Evolutionary conservation across 2,329 filamentous ascomycete species (phyloP).

Genomic region (Arachnomyces sp.): DNA sequence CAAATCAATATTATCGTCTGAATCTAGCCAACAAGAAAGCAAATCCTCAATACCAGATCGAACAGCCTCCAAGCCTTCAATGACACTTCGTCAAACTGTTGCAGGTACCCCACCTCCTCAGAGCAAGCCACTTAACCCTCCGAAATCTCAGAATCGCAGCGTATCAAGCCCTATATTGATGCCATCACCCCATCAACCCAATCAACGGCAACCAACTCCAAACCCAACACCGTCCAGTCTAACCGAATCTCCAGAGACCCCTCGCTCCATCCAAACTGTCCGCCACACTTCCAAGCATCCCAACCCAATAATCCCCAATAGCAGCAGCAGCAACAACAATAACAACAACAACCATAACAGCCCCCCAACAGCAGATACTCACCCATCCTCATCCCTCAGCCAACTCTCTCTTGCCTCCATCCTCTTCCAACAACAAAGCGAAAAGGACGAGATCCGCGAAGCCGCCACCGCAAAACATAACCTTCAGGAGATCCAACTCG

Average conservation of each 20-base stretch:
- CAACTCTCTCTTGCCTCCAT: constrained; percentile 81
- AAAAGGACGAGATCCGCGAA: constrained; percentile 75
- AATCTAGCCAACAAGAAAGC: constrained; percentile 19
- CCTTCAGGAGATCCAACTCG: constrained; percentile 88
- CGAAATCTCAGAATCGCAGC: constrained; percentile 14
- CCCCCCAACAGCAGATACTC: constrained; percentile 16
- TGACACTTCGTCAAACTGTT: constrained; percentile 57
- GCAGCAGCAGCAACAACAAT: constrained; percentile 44
- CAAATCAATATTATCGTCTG: neutral
- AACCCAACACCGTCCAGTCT: constrained; percentile 13
- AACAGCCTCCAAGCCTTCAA: constrained; percentile 38
- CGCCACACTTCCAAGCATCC: constrained; percentile 20
- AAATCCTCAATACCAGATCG: neutral
- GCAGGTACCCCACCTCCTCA: constrained; percentile 33
- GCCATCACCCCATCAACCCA: constrained; percentile 33
- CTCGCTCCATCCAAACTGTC: no score
- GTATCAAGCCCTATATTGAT: constrained; percentile 27
- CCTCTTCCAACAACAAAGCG: constrained; percentile 73
- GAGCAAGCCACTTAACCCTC: constrained; percentile 1
- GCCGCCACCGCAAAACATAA: constrained; percentile 74
- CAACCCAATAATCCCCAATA: constrained; percentile 24
- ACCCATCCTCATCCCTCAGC: constrained; percentile 38
- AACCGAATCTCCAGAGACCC: constrained; percentile 6
- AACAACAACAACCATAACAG: constrained; percentile 20
- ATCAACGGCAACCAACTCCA: constrained; percentile 35